Evolutionary conservation across 305 asterid species (phyloP), one percentile per base, ranked within the genome.

Genomic region (Petunia hybrid): DNA sequence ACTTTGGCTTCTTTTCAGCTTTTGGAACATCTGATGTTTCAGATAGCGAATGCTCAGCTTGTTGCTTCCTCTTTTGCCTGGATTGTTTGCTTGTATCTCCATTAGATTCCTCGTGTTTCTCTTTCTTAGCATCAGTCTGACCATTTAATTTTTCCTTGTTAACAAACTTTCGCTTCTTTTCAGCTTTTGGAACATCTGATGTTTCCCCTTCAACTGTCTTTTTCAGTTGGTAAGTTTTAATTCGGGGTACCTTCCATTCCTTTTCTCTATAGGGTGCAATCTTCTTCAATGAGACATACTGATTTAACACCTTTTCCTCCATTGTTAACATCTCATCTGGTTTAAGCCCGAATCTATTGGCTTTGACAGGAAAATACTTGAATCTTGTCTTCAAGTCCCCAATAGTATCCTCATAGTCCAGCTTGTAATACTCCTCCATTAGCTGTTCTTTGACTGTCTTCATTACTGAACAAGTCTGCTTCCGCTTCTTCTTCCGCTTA

Each of bases 331-430:
- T 74, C 78, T 95, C 97, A 59, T 84, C 88, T 0, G 97, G 67
- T 42, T 31, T 84, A 82, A 92, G 78, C 12, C 99, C 98, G 70
- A 77, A 95, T 81, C 89, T 90, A 80, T 87, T 91, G n/a, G 92
- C 79, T 56, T 89, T 84, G 16, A 95, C 97, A 64, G 91, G 70
- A 82, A 53, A 92, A 90, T 95, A 95, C 86, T 90, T 92, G 81
- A 95, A 95, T 83, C 98, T 91, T 13, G 99, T 94, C 83, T 91
- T 92, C 88, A 94, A 81, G 85, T 91, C 98, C 8, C 93, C 99
- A 9, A 94, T 83, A 5, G 96, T 90, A 74, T 88, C 99, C 83
- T 95, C 99, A 81, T 92, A 94, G 82, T 94, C 98, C 91, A 95
- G 86, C 87, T 92, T 92, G 88, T 94, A 89, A 70, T 94, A 95